Evolutionary conservation across 2,329 filamentous ascomycete genomes (phyloP), one percentile per base, ranked within the genome.

Genomic region (Raffaelea albimanens): DNA sequence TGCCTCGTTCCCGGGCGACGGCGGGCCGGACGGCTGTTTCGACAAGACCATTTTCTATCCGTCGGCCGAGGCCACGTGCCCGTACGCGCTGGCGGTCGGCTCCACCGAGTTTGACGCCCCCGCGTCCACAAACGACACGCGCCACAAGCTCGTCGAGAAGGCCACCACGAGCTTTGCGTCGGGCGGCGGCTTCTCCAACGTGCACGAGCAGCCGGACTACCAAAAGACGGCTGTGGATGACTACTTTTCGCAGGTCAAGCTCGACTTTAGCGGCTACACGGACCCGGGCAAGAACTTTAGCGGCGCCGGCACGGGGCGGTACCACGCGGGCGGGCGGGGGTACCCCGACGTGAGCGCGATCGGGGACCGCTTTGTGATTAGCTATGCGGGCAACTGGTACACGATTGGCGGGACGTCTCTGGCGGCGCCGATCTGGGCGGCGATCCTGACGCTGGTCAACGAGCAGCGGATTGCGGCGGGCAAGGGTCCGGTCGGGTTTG

Each of bases 381-480:
- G 52, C 10, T 50, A 52, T 25, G 50, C 52, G 40, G 59, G 52
- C 50, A 56, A 5, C 58, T 74, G 53, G 48, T 53, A 51, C 14
- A 52, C 47, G 7, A 46, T 56, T 18, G 68, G 67, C 10, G 76
- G 76, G 5, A 76, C 71, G 4, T 72, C 67, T 16, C 74, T 76
- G 22, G 72, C 80, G 1, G 61, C 74, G 1, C 83, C 83, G 0
- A 64, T 76, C 0, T 75, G 77, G 16, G 73, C 76, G 0, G 74
- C 70, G 8, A 67, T 84, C 44, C 64, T 85, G 36, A 67, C 74
- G 1, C 68, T 84, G 4, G 63, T 84, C 45, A 84, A 85, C 54
- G 79, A 83, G 53, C 76, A 74, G 0, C 64, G 76, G 29, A 60
- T 82, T 13, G 61, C 67, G 0, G 63, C 62, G 5, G 71, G 72